phyloP scores from a whole-genome alignment of 1,139 yeast species.

The Pichia sp. region DNA sequence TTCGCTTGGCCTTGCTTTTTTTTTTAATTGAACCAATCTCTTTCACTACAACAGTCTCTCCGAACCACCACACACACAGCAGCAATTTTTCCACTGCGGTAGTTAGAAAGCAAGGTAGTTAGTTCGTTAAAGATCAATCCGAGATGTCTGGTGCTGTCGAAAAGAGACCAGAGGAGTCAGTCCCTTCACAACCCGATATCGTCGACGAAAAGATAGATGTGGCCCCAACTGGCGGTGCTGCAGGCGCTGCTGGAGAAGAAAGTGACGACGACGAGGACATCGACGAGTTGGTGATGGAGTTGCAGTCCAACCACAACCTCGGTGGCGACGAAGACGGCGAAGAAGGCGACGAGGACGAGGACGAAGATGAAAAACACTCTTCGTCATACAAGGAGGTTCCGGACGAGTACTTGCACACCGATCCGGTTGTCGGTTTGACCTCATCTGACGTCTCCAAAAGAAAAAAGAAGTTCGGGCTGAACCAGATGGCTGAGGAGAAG shows the following conservation, averaged over 20 bases:
- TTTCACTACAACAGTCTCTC: not conserved
- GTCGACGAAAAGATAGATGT: conserved; percentile 11
- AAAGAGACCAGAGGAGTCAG: conserved; percentile 10
- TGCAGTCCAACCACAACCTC: conserved; percentile 60
- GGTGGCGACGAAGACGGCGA: conserved; percentile 36
- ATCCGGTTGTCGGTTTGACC: conserved; percentile 75
- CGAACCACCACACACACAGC: too few relatives aligned
- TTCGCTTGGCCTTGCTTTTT: not conserved
- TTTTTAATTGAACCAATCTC: not conserved
- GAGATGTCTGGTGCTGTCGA: conserved; percentile 4
- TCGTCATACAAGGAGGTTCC: conserved; percentile 66
- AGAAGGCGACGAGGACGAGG: conserved; percentile 41
- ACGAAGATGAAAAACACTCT: conserved; percentile 45
- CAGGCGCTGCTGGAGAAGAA: not conserved
- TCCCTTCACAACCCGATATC: not conserved
- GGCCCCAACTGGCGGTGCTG: conserved; percentile 2
- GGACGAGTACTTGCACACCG: conserved; percentile 84
- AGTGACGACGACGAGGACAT: conserved; percentile 37
- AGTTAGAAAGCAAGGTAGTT: too few relatives aligned
- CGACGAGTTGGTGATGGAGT: conserved; percentile 81
- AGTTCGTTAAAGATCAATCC: too few relatives aligned
- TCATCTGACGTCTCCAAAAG: conserved; percentile 79
- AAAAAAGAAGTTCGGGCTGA: conserved; percentile 90
- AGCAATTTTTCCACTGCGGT: too few relatives aligned
- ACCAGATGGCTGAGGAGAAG: conserved; percentile 92